A percentile compares a stretch with the other conserved stretches of the same genome.
Evolutionary conservation across 1,139 yeast genomes (phyloP).

Genomic region (Yamadazyma sp.): DNA sequence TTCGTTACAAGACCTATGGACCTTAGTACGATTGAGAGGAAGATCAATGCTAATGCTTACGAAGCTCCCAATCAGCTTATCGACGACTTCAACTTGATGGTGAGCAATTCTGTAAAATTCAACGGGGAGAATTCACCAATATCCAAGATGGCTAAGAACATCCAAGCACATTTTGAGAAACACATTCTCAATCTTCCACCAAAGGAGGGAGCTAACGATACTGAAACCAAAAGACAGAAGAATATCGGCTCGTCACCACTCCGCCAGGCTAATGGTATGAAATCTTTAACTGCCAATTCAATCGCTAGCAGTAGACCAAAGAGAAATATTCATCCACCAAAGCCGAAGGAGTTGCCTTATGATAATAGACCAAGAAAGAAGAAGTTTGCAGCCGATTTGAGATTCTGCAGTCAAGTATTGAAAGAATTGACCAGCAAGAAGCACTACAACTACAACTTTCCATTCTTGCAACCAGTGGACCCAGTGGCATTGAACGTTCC

Average conservation of each 20-base stretch:
- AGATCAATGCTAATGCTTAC: slow-evolving; percentile 69
- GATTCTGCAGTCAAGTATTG: slow-evolving; percentile 79
- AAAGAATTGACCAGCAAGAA: slow-evolving; percentile 83
- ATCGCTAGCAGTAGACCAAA: slow-evolving; percentile 72
- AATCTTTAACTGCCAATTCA: slow-evolving; percentile 28
- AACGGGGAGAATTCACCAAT: slow-evolving; percentile 84
- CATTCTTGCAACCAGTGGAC: slow-evolving; percentile 92
- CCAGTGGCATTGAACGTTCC: slow-evolving; percentile 94
- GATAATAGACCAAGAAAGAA: slow-evolving; percentile 89
- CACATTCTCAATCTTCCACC: slow-evolving; percentile 93
- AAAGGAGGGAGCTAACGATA: slow-evolving; percentile 47
- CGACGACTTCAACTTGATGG: slow-evolving; percentile 84
- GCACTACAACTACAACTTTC: slow-evolving; percentile 81
- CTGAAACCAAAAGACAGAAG: slow-evolving; percentile 43
- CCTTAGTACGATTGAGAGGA: slow-evolving; percentile 83
- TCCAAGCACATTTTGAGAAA: slow-evolving; percentile 90
- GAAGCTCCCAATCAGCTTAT: slow-evolving; percentile 64
- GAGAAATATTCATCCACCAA: slow-evolving; percentile 95
- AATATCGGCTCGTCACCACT: slow-evolving; percentile 37
- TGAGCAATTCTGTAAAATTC: slow-evolving; percentile 74
- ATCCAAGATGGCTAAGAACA: slow-evolving; percentile 85
- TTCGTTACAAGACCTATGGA: slow-evolving; percentile 91
- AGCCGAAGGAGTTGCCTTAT: slow-evolving; percentile 89
- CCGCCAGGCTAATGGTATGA: slow-evolving; percentile 2
- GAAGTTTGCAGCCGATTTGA: slow-evolving; percentile 85